These are phyloP conservation scores for Paulownia fortunei DNA, from an alignment of 257 asterid species.

Conservation along the genomic window DNA sequence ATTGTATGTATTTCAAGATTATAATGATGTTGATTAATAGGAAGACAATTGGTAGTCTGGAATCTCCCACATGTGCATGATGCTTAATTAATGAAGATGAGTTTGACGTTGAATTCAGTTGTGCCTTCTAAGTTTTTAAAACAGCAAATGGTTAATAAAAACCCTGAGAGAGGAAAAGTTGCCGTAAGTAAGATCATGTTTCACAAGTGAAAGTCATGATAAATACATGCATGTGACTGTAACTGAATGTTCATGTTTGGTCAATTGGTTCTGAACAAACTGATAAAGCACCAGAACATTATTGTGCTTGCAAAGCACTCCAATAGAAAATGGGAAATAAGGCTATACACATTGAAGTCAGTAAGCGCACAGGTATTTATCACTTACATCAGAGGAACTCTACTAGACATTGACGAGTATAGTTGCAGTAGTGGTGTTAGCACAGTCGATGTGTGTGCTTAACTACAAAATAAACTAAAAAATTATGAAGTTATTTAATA, in stretches of 20 bases:
- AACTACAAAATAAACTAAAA: not conserved
- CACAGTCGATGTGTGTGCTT: not conserved
- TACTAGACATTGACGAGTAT: not conserved
- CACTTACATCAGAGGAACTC: not conserved
- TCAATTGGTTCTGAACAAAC: not conserved
- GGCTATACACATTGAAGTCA: not conserved
- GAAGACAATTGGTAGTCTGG: not conserved
- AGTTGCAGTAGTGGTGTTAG: not conserved
- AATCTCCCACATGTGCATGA: not conserved
- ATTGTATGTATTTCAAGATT: conserved; percentile 4
- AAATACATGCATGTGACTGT: not conserved
- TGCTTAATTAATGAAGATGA: not conserved
- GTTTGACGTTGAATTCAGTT: not conserved
- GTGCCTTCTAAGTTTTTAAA: conserved; percentile 20
- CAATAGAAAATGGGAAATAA: not conserved
- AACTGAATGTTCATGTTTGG: not conserved
- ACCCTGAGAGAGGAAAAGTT: not conserved
- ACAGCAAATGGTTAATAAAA: not conserved
- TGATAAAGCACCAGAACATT: not conserved
- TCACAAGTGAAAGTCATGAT: not conserved
- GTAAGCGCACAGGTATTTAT: not conserved
- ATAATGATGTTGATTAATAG: not conserved
- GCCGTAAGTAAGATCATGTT: not conserved
- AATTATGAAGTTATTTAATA: not conserved
- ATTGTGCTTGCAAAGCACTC: not conserved